These are phyloP conservation scores for Corylus heterophylla DNA, from an alignment of 306 rosid genomes.

Conservation along the genomic window DNA sequence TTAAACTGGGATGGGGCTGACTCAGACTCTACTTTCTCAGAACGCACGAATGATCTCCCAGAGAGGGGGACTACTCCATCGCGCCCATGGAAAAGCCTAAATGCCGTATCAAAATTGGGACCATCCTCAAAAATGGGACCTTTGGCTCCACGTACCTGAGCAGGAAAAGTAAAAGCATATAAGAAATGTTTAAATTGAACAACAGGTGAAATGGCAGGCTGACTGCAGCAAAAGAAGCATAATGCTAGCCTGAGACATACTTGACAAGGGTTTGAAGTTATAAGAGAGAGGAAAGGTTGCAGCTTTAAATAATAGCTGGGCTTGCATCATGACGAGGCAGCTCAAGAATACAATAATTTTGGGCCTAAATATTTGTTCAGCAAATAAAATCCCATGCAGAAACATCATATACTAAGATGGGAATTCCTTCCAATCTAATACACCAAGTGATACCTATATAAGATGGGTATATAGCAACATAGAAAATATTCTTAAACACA, in stretches of 20 bases:
- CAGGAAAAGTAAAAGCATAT: conserved; percentile 14
- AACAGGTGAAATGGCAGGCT: conserved; percentile 7
- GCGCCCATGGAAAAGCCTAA: conserved; percentile 89
- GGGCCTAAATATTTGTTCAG: conserved; percentile 1
- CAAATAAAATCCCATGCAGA: neutral
- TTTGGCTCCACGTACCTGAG: conserved; percentile 72
- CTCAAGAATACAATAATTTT: conserved; percentile 13
- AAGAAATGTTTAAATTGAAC: conserved; percentile 20
- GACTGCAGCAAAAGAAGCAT: neutral
- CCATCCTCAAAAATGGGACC: conserved; percentile 99
- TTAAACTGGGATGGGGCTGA: conserved; percentile 64
- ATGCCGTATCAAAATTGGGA: conserved; percentile 93
- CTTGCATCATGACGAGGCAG: conserved; percentile 16
- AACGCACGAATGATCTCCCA: conserved; percentile 54
- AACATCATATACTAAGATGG: neutral
- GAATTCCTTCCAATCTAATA: neutral
- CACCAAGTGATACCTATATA: conserved; percentile 8
- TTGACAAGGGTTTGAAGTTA: conserved; percentile 2
- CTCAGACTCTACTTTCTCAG: conserved; percentile 48
- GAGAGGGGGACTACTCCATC: conserved; percentile 96
- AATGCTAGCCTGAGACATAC: conserved; percentile 2
- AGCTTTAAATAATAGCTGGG: neutral
- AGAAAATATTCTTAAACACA: conserved; percentile 11
- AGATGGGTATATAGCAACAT: neutral
- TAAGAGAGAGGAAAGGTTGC: neutral